These are phyloP conservation scores for Dujonia santamariae DNA, from an alignment of 1,139 yeast species.

Conservation along the genomic window DNA sequence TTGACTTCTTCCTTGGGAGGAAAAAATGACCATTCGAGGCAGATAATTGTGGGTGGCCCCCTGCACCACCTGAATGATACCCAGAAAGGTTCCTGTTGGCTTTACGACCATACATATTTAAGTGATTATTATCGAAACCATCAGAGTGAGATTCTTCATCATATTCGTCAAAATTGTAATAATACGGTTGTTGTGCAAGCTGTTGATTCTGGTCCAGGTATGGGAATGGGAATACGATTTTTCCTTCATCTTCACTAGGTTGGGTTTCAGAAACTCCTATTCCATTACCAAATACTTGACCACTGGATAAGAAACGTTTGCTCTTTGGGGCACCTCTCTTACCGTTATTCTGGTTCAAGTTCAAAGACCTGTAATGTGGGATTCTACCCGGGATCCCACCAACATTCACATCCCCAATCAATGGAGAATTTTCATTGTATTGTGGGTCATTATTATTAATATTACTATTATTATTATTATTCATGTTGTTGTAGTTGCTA, in stretches of 20 bases:
- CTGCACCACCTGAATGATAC: slow-evolving; percentile 7
- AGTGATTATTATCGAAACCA: slow-evolving; percentile 13
- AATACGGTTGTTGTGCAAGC: slow-evolving; percentile 26
- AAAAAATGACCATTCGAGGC: slow-evolving; percentile 23
- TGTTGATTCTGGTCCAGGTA: slow-evolving; percentile 34
- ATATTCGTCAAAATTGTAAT: slow-evolving; percentile 41
- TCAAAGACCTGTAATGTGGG: slow-evolving; percentile 44
- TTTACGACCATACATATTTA: slow-evolving; percentile 6
- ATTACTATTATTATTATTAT: slow-evolving; percentile 19
- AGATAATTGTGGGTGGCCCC: slow-evolving; percentile 17
- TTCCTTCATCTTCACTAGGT: slow-evolving; percentile 9
- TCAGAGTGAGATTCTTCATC: slow-evolving; percentile 29
- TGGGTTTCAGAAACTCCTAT: slow-evolving; percentile 8
- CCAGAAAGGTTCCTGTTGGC: slow-evolving; percentile 11
- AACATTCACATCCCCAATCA: slow-evolving; percentile 15
- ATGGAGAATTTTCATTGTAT: slow-evolving; percentile 31
- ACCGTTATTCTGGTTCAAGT: slow-evolving; percentile 23
- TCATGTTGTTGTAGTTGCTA: too few species aligned
- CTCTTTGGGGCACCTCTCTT: slow-evolving; percentile 15
- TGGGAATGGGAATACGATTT: slow-evolving; percentile 54
- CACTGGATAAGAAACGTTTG: slow-evolving; percentile 38
- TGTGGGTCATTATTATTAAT: slow-evolving; percentile 6
- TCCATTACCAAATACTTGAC: slow-evolving; percentile 20
- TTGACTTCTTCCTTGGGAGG: slow-evolving; percentile 29
- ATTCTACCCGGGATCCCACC: slow-evolving; percentile 20